Evolutionary conservation across 306 rosid species (phyloP), one percentile per base, ranked within the genome.

Genomic region (Trifolium pratense): DNA sequence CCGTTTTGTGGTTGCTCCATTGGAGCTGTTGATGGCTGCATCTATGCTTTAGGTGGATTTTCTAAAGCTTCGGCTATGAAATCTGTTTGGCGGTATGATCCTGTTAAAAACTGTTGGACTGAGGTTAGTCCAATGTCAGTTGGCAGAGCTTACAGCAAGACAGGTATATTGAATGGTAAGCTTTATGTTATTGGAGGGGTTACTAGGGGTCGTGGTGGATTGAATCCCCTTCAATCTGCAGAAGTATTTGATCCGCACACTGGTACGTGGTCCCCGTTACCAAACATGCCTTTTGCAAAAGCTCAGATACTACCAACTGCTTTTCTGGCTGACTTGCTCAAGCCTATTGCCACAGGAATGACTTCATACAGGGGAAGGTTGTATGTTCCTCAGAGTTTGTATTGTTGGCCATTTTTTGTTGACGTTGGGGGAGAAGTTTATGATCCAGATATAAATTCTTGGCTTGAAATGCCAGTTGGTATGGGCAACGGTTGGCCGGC

Each of bases 401-500:
- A 76, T 80, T 84, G 82, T 74, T 80, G 84, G 80, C 80, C 87
- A 1, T 73, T 80, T 77, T 84, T 80, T 31, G 82, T 80, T 42
- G 84, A 84, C 73, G 84, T 73, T 20, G 87, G 87, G 52, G 82
- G 84, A n/a, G 87, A 84, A 62, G 80, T 80, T 62, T 84, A 80
- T 80, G 87, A 80, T 80, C 87, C 87, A 1, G 59, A 77, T 51
- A 6, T 32, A 11, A 63, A 80, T 73, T 73, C 82, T 55, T 84
- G 87, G 87, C 72, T 68, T 69, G 84, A 76, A 68, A 84, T 84
- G 87, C 87, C 84, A 9, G 17, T 5, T 16, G 84, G 87, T 20
- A 84, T 84, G 87, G 87, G 87, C 49, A 77, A 63, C 55, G 82
- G 82, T 20, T 84, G 87, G 87, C 87, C 84, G 1, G 80, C 84